phyloP scores from a whole-genome alignment of 1,284 basidiomycete genomes.

The Phellopilus nigrolimitatus region DNA sequence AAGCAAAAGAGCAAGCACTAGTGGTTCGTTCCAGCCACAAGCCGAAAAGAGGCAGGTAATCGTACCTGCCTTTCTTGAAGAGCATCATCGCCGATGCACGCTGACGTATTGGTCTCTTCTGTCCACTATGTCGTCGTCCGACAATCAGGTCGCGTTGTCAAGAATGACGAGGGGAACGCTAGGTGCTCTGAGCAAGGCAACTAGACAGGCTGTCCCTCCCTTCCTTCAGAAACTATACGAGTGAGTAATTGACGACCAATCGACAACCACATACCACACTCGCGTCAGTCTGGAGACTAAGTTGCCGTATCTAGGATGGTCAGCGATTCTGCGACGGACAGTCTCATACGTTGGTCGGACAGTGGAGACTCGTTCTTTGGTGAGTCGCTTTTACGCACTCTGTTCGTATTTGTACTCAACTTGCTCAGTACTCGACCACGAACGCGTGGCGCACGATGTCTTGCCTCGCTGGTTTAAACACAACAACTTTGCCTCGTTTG shows the following conservation, averaged over 20 bases:
- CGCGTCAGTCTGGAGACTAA: not conserved
- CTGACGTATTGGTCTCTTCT: not conserved
- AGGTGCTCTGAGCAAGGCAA: conserved; percentile 45
- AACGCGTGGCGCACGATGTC: conserved; percentile 87
- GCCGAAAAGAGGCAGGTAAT: no score
- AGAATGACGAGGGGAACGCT: conserved; percentile 39
- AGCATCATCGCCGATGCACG: no score
- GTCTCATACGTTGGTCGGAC: conserved; percentile 59
- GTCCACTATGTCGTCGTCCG: conserved; percentile 31
- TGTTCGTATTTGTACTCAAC: not conserved
- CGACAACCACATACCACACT: conserved; percentile 7
- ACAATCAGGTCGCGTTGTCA: conserved; percentile 50
- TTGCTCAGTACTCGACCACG: conserved; percentile 81
- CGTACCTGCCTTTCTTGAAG: no score
- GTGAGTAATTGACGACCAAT: conserved; percentile 41
- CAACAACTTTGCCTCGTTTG: conserved; percentile 90
- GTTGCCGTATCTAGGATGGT: conserved; percentile 47
- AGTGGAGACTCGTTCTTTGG: conserved; percentile 76
- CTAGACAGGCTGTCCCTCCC: conserved; percentile 66
- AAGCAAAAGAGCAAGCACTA: no score
- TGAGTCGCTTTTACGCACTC: conserved; percentile 33
- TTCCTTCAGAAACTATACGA: conserved; percentile 93
- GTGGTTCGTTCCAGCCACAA: no score
- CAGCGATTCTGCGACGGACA: conserved; percentile 51
- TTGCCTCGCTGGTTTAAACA: conserved; percentile 96